These are phyloP conservation scores for Talaromyces nanjingensis DNA, from an alignment of 495 filamentous ascomycete species.

Conservation along the genomic window DNA sequence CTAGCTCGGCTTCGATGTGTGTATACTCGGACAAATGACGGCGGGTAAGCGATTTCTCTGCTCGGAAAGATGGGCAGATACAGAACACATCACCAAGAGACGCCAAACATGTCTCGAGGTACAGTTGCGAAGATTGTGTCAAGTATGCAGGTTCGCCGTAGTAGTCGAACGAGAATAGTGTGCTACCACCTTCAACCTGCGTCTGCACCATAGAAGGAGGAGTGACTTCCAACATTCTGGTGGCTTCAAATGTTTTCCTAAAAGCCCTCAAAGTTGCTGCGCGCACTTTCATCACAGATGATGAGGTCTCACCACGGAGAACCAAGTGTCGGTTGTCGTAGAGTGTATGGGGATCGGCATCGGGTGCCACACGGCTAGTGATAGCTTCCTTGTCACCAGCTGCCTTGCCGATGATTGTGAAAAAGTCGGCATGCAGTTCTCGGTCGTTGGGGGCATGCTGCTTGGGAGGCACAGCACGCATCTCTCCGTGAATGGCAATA, in stretches of 20 bases:
- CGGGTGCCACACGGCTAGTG: slow-evolving; percentile 77
- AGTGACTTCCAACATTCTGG: slow-evolving; percentile 73
- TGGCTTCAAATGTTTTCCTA: slow-evolving; percentile 70
- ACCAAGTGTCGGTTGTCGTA: slow-evolving; percentile 86
- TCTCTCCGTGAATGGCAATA: slow-evolving; percentile 79
- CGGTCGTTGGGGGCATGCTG: slow-evolving; percentile 78
- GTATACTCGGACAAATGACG: slow-evolving; percentile 96
- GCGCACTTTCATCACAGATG: slow-evolving; percentile 86
- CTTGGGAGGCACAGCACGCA: slow-evolving; percentile 74
- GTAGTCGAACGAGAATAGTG: slow-evolving; percentile 90
- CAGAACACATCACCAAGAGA: slow-evolving; percentile 93
- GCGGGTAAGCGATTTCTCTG: slow-evolving; percentile 90
- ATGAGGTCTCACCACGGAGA: slow-evolving; percentile 80
- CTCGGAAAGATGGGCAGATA: slow-evolving; percentile 97
- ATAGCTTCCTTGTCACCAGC: slow-evolving; percentile 89
- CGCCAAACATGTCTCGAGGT: slow-evolving; percentile 91
- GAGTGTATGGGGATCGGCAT: slow-evolving; percentile 75
- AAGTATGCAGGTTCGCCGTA: slow-evolving; percentile 91
- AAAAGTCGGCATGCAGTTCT: slow-evolving; percentile 93
- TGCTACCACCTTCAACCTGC: slow-evolving; percentile 92
- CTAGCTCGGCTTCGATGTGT: slow-evolving; percentile 93
- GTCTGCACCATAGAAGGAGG: slow-evolving; percentile 98
- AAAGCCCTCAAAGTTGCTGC: slow-evolving; percentile 80
- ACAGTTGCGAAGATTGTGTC: slow-evolving; percentile 95
- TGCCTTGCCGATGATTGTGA: slow-evolving; percentile 74